Evolutionary conservation across 2,329 filamentous ascomycete species (phyloP).

Genomic region (Macrophomina pseudophaseolina): DNA sequence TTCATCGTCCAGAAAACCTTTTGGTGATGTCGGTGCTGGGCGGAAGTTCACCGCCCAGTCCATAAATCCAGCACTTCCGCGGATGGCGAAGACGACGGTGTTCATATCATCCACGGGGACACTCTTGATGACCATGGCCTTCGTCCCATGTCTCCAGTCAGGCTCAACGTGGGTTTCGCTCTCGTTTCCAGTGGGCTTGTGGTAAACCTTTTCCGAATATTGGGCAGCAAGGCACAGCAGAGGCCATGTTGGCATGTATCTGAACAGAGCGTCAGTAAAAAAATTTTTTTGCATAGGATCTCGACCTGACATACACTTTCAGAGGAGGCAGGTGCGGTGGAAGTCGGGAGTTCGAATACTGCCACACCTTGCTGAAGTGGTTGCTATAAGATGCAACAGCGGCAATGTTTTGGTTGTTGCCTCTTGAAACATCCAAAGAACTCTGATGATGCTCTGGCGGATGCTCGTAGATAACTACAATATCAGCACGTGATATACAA

Average conservation of each 20-base stretch:
- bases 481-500: constrained; percentile 14
- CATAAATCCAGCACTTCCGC: constrained; percentile 78
- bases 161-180: constrained; percentile 72
- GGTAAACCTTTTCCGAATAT: constrained; percentile 78
- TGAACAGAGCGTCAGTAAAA: constrained; percentile 36
- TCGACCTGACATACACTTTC: constrained; percentile 60
- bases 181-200: constrained; percentile 66
- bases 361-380: constrained; percentile 76
- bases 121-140: constrained; percentile 84
- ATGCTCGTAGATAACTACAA: constrained; percentile 25
- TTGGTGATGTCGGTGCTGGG: constrained; percentile 67
- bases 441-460: constrained; percentile 8
- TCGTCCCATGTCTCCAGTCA: constrained; percentile 75
- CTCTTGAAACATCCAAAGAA: constrained; percentile 7
- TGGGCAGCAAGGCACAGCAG: constrained; percentile 79
- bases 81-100: constrained; percentile 81
- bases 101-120: constrained; percentile 78
- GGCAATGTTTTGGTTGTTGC: constrained; percentile 7
- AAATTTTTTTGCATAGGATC: too few relatives aligned
- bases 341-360: constrained; percentile 78
- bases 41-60: constrained; percentile 88
- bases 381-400: constrained; percentile 41
- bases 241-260: constrained; percentile 76
- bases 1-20: constrained; percentile 75
- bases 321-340: constrained; percentile 71